These are phyloP conservation scores for Nepenthes alata DNA, from an alignment of 179 eudicot species.

Conservation along the genomic window DNA sequence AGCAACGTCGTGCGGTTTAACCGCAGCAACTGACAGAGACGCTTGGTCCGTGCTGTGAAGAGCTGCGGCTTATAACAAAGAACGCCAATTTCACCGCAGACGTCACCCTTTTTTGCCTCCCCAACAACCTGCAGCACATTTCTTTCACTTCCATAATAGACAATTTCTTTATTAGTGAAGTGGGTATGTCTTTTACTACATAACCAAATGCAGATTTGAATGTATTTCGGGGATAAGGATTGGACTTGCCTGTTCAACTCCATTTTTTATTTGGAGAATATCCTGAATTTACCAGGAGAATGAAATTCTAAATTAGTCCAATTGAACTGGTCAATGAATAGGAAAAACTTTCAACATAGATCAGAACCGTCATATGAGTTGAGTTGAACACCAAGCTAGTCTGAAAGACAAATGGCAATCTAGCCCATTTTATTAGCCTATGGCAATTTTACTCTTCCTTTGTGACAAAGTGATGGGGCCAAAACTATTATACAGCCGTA, in stretches of 20 bases:
- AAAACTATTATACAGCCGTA: too few relatives aligned
- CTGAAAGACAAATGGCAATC: too few relatives aligned
- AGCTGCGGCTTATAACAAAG: constrained; percentile 91
- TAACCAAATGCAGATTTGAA: too few relatives aligned
- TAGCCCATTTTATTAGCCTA: too few relatives aligned
- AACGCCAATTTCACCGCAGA: constrained; percentile 85
- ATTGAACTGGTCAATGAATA: neutral
- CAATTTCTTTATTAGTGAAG: neutral
- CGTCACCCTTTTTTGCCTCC: constrained; percentile 52
- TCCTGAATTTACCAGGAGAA: constrained; percentile 32
- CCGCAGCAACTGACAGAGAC: constrained; percentile 67
- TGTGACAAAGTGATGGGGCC: too few relatives aligned
- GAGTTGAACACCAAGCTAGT: too few relatives aligned
- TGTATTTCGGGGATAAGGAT: neutral
- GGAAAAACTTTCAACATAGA: too few relatives aligned
- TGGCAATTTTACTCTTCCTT: too few relatives aligned
- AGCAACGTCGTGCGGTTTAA: constrained; percentile 67
- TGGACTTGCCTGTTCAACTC: constrained; percentile 57
- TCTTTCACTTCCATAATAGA: neutral
- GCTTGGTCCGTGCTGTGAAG: constrained; percentile 70
- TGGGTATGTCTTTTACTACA: too few relatives aligned
- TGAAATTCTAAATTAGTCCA: constrained; percentile 9
- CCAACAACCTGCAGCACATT: constrained; percentile 41
- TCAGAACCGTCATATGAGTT: too few relatives aligned
- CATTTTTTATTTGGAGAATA: constrained; percentile 38